A percentile compares a stretch with the other conserved stretches of the same genome.
These are phyloP conservation scores for Penicillium cinerascens DNA, from an alignment of 495 filamentous ascomycete genomes.

Conservation along the genomic window DNA sequence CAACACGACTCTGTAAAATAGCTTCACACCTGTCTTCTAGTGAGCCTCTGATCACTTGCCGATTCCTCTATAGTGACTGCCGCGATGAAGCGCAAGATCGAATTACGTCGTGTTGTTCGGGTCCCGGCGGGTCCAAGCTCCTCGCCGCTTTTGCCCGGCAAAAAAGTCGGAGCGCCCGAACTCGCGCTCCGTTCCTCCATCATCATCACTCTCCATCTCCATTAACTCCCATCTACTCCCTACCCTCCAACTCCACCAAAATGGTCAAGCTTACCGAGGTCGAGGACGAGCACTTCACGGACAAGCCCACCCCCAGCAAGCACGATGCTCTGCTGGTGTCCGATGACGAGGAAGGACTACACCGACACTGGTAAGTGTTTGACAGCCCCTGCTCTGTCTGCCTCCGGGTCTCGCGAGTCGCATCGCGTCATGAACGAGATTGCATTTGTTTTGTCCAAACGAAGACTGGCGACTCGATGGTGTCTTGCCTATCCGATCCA, in stretches of 20 bases:
- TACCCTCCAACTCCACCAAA: slow-evolving; percentile 44
- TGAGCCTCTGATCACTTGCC: no score
- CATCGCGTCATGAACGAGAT: slow-evolving; percentile 8
- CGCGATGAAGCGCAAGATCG: no score
- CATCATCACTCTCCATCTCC: slow-evolving; percentile 20
- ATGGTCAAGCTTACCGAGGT: slow-evolving; percentile 98
- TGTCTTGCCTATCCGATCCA: no score
- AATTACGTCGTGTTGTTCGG: slow-evolving; percentile 20
- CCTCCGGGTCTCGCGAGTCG: slow-evolving; percentile 1
- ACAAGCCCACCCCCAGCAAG: slow-evolving; percentile 62
- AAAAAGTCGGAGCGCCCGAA: slow-evolving; percentile 42
- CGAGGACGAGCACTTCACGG: slow-evolving; percentile 86
- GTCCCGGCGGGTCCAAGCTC: slow-evolving; percentile 26
- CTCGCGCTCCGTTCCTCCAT: slow-evolving; percentile 28
- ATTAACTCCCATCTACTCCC: slow-evolving; percentile 11
- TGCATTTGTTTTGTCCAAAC: no score
- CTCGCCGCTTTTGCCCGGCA: slow-evolving; percentile 46
- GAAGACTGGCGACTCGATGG: no score
- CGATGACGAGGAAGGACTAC: slow-evolving; percentile 82
- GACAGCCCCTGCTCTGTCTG: slow-evolving; percentile 2
- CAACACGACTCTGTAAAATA: no score
- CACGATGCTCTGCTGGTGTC: slow-evolving; percentile 48
- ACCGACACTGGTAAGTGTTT: slow-evolving; percentile 81
- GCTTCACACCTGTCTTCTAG: no score
- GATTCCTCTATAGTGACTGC: no score